A percentile compares a stretch with the other conserved stretches of the same genome.
Evolutionary conservation across 2,329 filamentous ascomycete species (phyloP).

Genomic region (Ascochyta rabiei): DNA sequence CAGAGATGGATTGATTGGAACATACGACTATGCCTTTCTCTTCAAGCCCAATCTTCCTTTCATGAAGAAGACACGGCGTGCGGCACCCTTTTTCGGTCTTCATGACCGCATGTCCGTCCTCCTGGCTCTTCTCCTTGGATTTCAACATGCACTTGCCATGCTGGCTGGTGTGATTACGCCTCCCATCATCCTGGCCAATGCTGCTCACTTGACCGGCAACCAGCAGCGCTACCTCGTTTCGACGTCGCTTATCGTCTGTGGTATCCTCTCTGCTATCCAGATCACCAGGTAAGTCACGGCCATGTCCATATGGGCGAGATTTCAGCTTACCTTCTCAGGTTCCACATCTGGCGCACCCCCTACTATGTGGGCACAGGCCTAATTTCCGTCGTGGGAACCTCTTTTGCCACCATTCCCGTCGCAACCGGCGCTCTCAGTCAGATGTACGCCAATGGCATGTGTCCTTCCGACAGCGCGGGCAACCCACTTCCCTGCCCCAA

Average conservation of each 20-base stretch:
- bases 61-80: slow-evolving; percentile 65
- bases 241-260: slow-evolving; percentile 78
- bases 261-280: slow-evolving; percentile 75
- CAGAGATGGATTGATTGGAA: slow-evolving; percentile 76
- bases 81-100: slow-evolving; percentile 84
- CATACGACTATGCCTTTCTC: slow-evolving; percentile 89
- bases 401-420: slow-evolving; percentile 77
- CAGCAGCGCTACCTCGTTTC: slow-evolving; percentile 80
- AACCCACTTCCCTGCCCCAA: slow-evolving; percentile 74
- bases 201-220: slow-evolving; percentile 66
- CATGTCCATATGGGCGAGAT: no score
- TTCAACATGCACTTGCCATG: slow-evolving; percentile 83
- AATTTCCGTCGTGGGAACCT: slow-evolving; percentile 79
- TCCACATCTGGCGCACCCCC: slow-evolving; percentile 73
- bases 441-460: slow-evolving; percentile 78
- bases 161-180: slow-evolving; percentile 72
- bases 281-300: slow-evolving; percentile 63
- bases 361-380: slow-evolving; percentile 73
- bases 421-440: slow-evolving; percentile 73
- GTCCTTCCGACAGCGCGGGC: slow-evolving; percentile 64
- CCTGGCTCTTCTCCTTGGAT: slow-evolving; percentile 73
- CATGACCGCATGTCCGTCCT: slow-evolving; percentile 78
- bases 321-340: slow-evolving; percentile 35
- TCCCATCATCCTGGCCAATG: slow-evolving; percentile 71
- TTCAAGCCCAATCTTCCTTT: slow-evolving; percentile 85